Evolutionary conservation across 2,329 filamentous ascomycete genomes (phyloP).

Genomic region (Cladophialophora bantiana): DNA sequence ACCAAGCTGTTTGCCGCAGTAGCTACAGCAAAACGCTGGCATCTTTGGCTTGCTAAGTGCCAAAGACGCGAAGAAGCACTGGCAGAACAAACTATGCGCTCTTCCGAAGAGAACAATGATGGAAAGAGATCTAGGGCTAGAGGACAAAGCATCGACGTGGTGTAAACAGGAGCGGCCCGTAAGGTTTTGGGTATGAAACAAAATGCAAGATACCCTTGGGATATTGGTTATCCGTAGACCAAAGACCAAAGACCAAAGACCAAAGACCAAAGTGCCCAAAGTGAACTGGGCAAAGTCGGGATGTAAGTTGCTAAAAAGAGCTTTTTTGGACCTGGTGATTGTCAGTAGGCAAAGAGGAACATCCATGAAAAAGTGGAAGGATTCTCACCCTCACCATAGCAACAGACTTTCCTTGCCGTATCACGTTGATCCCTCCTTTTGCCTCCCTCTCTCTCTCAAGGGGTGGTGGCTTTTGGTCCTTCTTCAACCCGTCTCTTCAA

Average conservation of each 20-base stretch:
- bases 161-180: neutral
- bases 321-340: neutral
- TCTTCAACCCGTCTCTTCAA: slow-evolving; percentile 20
- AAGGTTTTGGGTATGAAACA: neutral
- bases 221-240: neutral
- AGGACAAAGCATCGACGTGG: neutral
- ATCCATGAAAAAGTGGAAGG: neutral
- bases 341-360: neutral
- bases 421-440: neutral
- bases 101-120: no score
- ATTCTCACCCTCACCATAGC: neutral
- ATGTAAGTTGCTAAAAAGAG: neutral
- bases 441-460: neutral
- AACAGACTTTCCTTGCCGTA: neutral
- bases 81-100: no score
- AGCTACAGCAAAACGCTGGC: neutral
- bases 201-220: neutral
- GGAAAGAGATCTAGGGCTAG: no score
- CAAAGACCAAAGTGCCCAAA: neutral
- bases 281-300: neutral
- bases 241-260: neutral
- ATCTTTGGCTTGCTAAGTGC: no score
- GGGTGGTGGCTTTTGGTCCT: neutral
- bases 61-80: no score
- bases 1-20: neutral